These are phyloP conservation scores for Ceratocystiopsis sp. DNA, from an alignment of 2,329 filamentous ascomycete genomes.

Conservation along the genomic window DNA sequence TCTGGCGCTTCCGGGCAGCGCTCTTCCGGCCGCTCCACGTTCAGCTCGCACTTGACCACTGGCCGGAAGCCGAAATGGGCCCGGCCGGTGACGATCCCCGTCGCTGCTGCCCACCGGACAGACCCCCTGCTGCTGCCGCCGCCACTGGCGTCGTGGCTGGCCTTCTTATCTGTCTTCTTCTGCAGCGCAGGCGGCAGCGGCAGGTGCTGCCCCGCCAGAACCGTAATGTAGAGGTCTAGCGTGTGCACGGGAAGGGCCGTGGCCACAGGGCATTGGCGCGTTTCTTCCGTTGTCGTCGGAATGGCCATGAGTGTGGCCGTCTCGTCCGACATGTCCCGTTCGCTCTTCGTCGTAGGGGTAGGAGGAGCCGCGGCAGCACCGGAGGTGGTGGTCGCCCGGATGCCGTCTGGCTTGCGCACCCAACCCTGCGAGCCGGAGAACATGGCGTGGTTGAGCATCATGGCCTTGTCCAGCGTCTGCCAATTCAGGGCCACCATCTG, in stretches of 20 bases:
- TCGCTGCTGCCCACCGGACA: slow-evolving; percentile 11
- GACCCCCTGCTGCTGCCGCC: not conserved
- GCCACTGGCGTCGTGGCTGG: not conserved
- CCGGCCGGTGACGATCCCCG: slow-evolving; percentile 13
- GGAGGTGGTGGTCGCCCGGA: slow-evolving; percentile 28
- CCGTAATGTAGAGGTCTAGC: slow-evolving; percentile 50
- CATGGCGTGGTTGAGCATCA: slow-evolving; percentile 97
- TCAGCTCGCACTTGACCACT: slow-evolving; percentile 63
- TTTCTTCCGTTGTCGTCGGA: too few species aligned
- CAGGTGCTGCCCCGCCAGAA: slow-evolving; percentile 63
- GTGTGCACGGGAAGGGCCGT: slow-evolving; percentile 31
- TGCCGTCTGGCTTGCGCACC: slow-evolving; percentile 68
- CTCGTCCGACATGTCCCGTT: slow-evolving; percentile 6
- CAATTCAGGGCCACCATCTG: slow-evolving; percentile 98
- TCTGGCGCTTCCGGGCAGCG: slow-evolving; percentile 10
- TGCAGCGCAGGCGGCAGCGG: slow-evolving; percentile 33
- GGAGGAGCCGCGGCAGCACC: slow-evolving; percentile 2
- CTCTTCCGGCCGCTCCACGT: slow-evolving; percentile 47
- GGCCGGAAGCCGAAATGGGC: slow-evolving; percentile 42
- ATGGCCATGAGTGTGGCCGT: not conserved
- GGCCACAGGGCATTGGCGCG: slow-evolving; percentile 19
- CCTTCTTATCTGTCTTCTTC: slow-evolving; percentile 1
- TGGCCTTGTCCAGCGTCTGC: slow-evolving; percentile 85
- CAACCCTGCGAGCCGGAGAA: slow-evolving; percentile 74
- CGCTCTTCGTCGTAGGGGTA: too few species aligned